Evolutionary conservation across 768 basidiomycete species (phyloP).

Genomic region (Suillus bovinus): DNA sequence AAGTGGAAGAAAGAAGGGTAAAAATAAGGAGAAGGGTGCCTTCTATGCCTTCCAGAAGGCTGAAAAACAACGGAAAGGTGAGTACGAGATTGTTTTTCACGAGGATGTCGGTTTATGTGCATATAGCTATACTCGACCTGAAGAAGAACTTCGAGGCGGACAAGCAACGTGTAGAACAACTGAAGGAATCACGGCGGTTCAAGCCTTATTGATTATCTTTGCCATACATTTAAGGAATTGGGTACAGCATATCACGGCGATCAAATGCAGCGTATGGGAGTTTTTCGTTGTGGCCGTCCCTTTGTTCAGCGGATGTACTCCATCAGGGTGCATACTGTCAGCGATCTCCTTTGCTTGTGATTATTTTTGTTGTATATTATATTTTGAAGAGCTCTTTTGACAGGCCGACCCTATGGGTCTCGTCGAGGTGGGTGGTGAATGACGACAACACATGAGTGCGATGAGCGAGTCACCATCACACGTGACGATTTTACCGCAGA

Average conservation of each 20-base stretch:
- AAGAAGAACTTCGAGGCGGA: slow-evolving; percentile 87
- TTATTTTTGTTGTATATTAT: no score
- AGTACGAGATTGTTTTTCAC: slow-evolving; percentile 14
- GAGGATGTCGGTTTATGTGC: slow-evolving; percentile 11
- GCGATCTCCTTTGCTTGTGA: background rate
- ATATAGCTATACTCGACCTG: slow-evolving; percentile 54
- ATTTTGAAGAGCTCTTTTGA: background rate
- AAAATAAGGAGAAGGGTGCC: slow-evolving; percentile 63
- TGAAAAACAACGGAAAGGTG: slow-evolving; percentile 86
- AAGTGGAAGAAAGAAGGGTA: slow-evolving; percentile 50
- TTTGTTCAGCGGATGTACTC: background rate
- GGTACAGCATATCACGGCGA: background rate
- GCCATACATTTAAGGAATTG: background rate
- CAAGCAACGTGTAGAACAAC: slow-evolving; percentile 52
- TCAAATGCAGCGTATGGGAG: background rate
- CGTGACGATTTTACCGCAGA: background rate
- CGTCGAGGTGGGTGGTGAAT: background rate
- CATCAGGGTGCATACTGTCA: background rate
- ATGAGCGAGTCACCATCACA: background rate
- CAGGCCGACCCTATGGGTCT: background rate
- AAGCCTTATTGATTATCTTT: slow-evolving; percentile 72
- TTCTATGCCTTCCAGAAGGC: slow-evolving; percentile 93
- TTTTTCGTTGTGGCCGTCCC: background rate
- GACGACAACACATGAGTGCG: background rate
- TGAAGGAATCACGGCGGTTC: slow-evolving; percentile 76